Percentiles rank a stretch among this genome's conserved stretches.
Conservation (phyloP, 352 stramenopile species). For the Phytophthora citricola region DNA sequence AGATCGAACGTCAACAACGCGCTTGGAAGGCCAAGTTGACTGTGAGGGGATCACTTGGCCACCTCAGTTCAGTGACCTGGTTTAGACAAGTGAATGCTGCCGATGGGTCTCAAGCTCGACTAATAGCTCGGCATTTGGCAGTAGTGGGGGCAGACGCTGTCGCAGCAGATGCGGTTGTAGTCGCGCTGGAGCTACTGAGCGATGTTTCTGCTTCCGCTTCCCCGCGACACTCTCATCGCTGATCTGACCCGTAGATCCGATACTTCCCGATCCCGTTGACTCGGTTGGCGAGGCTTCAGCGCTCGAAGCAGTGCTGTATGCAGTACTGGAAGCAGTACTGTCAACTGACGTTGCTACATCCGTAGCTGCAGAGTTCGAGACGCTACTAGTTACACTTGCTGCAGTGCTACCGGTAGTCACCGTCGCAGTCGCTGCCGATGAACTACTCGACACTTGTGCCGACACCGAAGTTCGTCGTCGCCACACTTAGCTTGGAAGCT, state of each 20-base stretch:
- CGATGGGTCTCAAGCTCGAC: too few species aligned
- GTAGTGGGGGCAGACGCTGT: neutral
- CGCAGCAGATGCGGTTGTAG: neutral
- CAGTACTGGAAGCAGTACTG: neutral
- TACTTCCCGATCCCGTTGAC: neutral
- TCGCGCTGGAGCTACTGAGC: neutral
- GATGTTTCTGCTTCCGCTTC: neutral
- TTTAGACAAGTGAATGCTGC: neutral
- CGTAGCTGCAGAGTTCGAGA: neutral
- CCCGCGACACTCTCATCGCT: neutral
- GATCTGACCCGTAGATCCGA: neutral
- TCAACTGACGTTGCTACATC: neutral
- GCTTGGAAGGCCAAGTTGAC: conserved; percentile 8
- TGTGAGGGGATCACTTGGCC: neutral
- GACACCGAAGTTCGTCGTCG: conserved; percentile 24
- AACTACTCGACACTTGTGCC: neutral
- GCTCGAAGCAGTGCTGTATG: neutral
- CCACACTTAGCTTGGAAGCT: conserved; percentile 16
- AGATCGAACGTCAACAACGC: conserved; percentile 2
- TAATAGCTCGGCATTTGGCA: neutral
- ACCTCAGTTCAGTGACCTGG: neutral
- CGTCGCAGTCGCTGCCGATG: neutral
- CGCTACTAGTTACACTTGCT: neutral
- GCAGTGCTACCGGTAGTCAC: neutral
- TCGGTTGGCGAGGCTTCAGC: neutral